Evolutionary conservation across 176 grass and related monocot genomes (phyloP), one percentile per base, ranked within the genome.

Genomic region (Eleusine indica): DNA sequence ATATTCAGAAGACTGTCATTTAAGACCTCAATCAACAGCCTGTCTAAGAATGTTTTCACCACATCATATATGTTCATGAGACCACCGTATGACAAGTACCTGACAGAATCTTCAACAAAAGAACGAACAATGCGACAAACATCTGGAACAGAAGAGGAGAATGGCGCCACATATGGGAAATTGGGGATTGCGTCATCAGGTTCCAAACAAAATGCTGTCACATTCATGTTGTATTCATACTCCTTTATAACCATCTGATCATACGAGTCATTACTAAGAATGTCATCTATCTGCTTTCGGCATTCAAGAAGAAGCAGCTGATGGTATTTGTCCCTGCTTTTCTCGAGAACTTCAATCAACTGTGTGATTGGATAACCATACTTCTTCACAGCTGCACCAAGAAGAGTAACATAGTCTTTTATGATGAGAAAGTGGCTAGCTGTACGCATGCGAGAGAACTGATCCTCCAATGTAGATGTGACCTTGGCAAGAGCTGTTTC

Each of bases 341-440:
- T 94, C 60, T 91, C 86, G 9, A 98, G 90, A 75, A 98, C 84
- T 21, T 90, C 80, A 70, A 93, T 79, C 74, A 94, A 72, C 21
- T 89, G 89, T 58, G 68, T 65, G 13, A 91, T 81, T 53, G 58
- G 82, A 53, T 91, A 98, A 10, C 95, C 88, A 47, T 93, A 91
- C 71, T 86, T 86, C 37, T 29, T 91, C 62, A 98, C 83, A 13
- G 91, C 87, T 43, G 76, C 71, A 69, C 90, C 90, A 70, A 98
- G 78, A 73, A 98, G 90, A 49, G 90, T 94, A 58, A 98, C 91
- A 88, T 94, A 94, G 73, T 98, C 95, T 74, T 98, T 98, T 70
- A 98, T 80, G 61, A 91, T 79, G 17, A 98, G 91, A 71, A 98
- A 89, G 82, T 97, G 92, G 86, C 85, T 94, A 46, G 95, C 90